phyloP scores from a whole-genome alignment of 495 filamentous ascomycete species.

The Penicillium egyptiacum region DNA sequence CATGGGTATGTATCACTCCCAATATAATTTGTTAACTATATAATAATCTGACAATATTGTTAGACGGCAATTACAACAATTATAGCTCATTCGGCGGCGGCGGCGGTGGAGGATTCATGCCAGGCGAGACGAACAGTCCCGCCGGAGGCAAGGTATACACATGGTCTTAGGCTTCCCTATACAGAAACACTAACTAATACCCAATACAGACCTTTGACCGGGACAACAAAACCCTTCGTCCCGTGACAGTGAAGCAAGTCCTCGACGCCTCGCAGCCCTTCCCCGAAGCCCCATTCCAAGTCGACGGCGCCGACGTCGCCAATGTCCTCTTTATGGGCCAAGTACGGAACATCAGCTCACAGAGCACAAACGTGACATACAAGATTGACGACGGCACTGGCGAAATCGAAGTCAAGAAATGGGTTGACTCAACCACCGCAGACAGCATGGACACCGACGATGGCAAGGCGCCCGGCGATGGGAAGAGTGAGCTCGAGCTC shows the following conservation, averaged over 20 bases:
- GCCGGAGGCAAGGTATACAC: conserved; percentile 42
- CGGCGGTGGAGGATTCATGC: conserved; percentile 70
- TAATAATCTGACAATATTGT: conserved; percentile 7
- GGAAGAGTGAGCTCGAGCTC: conserved; percentile 54
- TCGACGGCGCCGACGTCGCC: conserved; percentile 68
- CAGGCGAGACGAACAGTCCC: conserved; percentile 50
- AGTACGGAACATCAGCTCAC: conserved; percentile 79
- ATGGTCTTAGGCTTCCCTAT: background rate
- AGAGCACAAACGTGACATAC: conserved; percentile 89
- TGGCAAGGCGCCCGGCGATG: conserved; percentile 29
- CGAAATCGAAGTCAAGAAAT: conserved; percentile 87
- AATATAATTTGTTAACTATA: background rate
- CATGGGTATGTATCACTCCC: conserved; percentile 35
- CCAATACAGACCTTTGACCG: conserved; percentile 23
- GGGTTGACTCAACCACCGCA: conserved; percentile 64
- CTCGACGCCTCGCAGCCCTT: conserved; percentile 73
- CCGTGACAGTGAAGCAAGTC: conserved; percentile 93
- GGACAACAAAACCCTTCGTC: conserved; percentile 75
- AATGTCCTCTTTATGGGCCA: conserved; percentile 81
- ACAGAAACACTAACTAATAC: background rate
- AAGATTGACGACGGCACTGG: conserved; percentile 94
- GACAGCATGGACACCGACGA: conserved; percentile 52
- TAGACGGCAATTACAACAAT: conserved; percentile 36
- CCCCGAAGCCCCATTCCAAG: conserved; percentile 70
- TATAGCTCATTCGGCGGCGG: conserved; percentile 62